Base-by-base conservation (phyloP, 2,329 filamentous ascomycete species). In the Bipolaris oryzae region DNA sequence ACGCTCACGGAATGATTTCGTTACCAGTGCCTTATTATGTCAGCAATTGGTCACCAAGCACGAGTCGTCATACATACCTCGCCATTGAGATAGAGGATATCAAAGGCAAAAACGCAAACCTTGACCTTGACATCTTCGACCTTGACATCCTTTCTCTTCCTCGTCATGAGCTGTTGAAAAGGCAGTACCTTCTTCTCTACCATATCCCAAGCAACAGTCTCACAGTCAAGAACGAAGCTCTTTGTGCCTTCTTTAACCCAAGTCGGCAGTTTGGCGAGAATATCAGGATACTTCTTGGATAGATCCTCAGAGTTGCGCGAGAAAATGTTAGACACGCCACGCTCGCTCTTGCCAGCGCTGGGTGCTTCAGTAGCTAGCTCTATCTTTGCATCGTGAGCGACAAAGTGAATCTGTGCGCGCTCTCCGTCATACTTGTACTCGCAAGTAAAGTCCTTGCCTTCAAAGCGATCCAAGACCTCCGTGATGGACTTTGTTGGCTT, bases 391-490 rank as follows among this genome's bases (percentile, higher is more conserved):
- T 94, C 90, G 60, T 92, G 91, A 4, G 93, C 89, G 31, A 98
- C 92, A 66, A 96, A 99, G 74, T 99, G 95, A 48, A 99, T 98
- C 74, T 99, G 95, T n/a, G 95, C 95, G 73, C 95, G 85, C 77
- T 99, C 95, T 46, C 95, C 95, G 69, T 99, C 95, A 72, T 99
- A 99, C 77, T 99, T 99, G 83, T 96, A 99, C 75, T 99, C 95
- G 78, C 95, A 99, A 1, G 95, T 98, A 71, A 99, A 99, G 23
- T 89, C 90, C 73, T 96, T 95, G 62, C 90, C 88, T 74, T 98
- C 95, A 64, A 99, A 99, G 5, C 95, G 90, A 76, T 99, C 94
- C 10, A 99, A 84, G 0, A 99, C 95, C 78, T 99, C 95, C 0
- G 93, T 96, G 68, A 99, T 97, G 5, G 95, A 93, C 76, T 99